Evolutionary conservation across 2,329 filamentous ascomycete genomes (phyloP).

Genomic region (Fusarium solani-melongenae): DNA sequence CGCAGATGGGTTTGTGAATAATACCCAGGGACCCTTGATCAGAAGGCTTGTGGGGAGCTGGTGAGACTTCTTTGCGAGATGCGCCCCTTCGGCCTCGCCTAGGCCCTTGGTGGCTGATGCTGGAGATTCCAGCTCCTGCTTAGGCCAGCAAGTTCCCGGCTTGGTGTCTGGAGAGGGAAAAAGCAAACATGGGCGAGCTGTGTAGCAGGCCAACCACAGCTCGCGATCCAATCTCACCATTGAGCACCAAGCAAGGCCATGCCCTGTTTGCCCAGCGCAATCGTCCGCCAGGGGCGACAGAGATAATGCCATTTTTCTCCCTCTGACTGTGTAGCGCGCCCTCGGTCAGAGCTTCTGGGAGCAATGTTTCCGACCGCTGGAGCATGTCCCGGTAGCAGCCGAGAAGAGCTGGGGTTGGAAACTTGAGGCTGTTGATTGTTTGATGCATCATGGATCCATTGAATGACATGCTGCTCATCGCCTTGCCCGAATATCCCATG

Average conservation of each 20-base stretch:
- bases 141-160: constrained; percentile 14
- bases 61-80: neutral
- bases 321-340: neutral
- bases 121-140: constrained; percentile 32
- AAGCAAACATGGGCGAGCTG: constrained; percentile 39
- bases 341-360: constrained; percentile 5
- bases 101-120: constrained; percentile 19
- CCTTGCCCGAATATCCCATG: constrained; percentile 1
- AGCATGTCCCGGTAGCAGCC: constrained; percentile 26
- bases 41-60: neutral
- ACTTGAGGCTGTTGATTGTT: neutral
- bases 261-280: constrained; percentile 36
- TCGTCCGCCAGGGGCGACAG: constrained; percentile 22
- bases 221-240: constrained; percentile 20
- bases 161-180: constrained; percentile 31
- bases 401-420: neutral
- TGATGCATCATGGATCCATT: neutral
- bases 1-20: neutral
- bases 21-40: constrained; percentile 2
- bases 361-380: constrained; percentile 11
- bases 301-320: constrained; percentile 15
- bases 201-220: constrained; percentile 29
- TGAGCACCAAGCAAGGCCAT: constrained; percentile 27
- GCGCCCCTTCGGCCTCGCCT: constrained; percentile 27
- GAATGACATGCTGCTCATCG: neutral